Evolutionary conservation across 257 asterid species (phyloP).

Genomic region (Marsdenia floribunda): DNA sequence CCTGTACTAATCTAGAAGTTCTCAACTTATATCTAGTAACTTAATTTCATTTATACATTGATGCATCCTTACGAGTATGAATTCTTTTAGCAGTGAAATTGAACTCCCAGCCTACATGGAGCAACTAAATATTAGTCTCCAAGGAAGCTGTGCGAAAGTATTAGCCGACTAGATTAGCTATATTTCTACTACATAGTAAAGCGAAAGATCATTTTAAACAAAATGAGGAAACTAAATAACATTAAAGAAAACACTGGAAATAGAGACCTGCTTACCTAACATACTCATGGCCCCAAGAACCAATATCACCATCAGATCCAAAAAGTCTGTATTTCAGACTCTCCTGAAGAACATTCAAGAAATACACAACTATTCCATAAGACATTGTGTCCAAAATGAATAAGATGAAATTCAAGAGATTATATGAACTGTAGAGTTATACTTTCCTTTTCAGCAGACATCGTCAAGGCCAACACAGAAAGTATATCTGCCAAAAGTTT

Average conservation of each 20-base stretch:
- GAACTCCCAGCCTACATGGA: background rate
- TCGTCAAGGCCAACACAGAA: conserved; percentile 93
- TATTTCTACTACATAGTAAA: background rate
- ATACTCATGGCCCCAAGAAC: conserved; percentile 99
- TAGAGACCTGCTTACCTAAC: conserved; percentile 56
- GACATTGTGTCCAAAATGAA: background rate
- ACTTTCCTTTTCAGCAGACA: conserved; percentile 97
- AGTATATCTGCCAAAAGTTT: conserved; percentile 88
- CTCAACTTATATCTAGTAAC: background rate
- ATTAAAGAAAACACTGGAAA: background rate
- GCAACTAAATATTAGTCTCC: background rate
- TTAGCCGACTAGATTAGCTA: no score
- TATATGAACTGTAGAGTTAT: conserved; percentile 27
- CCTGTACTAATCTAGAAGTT: background rate
- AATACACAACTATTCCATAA: background rate
- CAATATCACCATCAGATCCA: conserved; percentile 88
- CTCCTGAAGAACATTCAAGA: conserved; percentile 40
- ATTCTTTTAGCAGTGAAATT: background rate
- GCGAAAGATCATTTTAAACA: background rate
- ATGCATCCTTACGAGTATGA: background rate
- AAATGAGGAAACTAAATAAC: background rate
- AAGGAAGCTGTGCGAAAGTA: background rate
- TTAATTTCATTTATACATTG: background rate
- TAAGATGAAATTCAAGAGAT: background rate
- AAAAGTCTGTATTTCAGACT: conserved; percentile 87